phyloP scores from a whole-genome alignment of 441 rosid genomes.

The Euphorbia schlechtendalii region DNA sequence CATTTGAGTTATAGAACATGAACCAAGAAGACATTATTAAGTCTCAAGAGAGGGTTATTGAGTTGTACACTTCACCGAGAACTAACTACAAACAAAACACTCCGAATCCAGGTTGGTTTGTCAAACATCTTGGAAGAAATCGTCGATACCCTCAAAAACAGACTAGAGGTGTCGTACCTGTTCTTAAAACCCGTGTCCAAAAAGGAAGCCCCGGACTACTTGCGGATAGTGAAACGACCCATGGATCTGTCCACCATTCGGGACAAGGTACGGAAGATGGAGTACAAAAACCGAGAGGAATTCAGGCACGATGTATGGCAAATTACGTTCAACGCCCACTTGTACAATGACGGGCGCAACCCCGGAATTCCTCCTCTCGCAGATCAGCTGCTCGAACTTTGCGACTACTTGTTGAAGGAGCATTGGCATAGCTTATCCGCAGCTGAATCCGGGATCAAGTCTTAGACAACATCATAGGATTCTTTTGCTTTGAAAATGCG shows the following conservation, averaged over 20 bases:
- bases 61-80: background rate
- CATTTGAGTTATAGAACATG: no score
- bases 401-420: constrained; percentile 67
- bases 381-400: constrained; percentile 89
- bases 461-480: constrained; percentile 2
- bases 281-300: constrained; percentile 60
- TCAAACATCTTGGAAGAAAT: constrained; percentile 74
- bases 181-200: constrained; percentile 82
- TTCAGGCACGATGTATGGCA: constrained; percentile 91
- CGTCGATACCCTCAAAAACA: constrained; percentile 59
- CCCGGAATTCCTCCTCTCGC: constrained; percentile 95
- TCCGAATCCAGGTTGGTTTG: constrained; percentile 62
- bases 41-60: no score
- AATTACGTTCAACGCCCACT: constrained; percentile 75
- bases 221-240: constrained; percentile 47
- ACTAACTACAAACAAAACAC: no score
- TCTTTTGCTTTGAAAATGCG: background rate
- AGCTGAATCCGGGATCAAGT: constrained; percentile 68
- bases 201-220: constrained; percentile 97
- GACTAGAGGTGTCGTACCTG: constrained; percentile 66
- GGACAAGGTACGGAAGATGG: constrained; percentile 83
- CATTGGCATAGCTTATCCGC: constrained; percentile 39
- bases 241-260: constrained; percentile 91
- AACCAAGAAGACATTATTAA: no score
- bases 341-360: constrained; percentile 72